Evolutionary conservation across 495 filamentous ascomycete genomes (phyloP).

Genomic region (Xanthoparmelia taractica): DNA sequence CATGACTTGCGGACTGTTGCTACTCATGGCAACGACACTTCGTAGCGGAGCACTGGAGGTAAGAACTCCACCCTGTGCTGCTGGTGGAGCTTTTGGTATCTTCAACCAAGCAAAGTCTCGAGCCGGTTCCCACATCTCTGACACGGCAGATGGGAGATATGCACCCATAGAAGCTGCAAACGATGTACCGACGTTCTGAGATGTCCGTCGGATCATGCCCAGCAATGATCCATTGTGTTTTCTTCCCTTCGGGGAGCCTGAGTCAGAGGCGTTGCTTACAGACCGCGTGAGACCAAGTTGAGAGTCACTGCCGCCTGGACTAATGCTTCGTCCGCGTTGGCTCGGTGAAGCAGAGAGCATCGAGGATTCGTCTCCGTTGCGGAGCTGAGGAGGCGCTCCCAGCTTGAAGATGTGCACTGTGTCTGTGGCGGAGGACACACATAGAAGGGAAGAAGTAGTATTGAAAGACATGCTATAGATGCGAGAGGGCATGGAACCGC

Average conservation of each 20-base stretch:
- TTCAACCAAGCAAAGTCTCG: constrained; percentile 96
- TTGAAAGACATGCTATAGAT: constrained; percentile 99
- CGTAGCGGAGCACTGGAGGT: constrained; percentile 44
- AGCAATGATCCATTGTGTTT: constrained; percentile 64
- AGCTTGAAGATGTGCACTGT: constrained; percentile 97
- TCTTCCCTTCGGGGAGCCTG: constrained; percentile 33
- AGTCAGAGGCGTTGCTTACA: constrained; percentile 26
- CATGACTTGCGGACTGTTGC: constrained; percentile 89
- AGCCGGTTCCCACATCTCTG: constrained; percentile 94
- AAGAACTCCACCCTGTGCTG: constrained; percentile 32
- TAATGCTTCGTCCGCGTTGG: constrained; percentile 36
- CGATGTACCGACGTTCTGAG: constrained; percentile 85
- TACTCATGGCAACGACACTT: constrained; percentile 94
- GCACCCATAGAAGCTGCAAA: constrained; percentile 83
- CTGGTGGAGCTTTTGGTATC: constrained; percentile 57
- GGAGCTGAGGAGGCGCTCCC: constrained; percentile 29
- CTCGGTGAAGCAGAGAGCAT: constrained; percentile 29
- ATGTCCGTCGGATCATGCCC: constrained; percentile 90
- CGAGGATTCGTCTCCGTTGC: constrained; percentile 29
- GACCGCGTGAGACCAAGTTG: constrained; percentile 28
- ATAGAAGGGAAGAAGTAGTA: constrained; percentile 81
- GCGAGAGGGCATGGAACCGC: constrained; percentile 85
- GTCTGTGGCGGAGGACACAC: constrained; percentile 90
- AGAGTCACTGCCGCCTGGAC: constrained; percentile 36
- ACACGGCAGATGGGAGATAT: constrained; percentile 84